Conservation (phyloP, 1,284 basidiomycete species). For the Irpex sp. region DNA sequence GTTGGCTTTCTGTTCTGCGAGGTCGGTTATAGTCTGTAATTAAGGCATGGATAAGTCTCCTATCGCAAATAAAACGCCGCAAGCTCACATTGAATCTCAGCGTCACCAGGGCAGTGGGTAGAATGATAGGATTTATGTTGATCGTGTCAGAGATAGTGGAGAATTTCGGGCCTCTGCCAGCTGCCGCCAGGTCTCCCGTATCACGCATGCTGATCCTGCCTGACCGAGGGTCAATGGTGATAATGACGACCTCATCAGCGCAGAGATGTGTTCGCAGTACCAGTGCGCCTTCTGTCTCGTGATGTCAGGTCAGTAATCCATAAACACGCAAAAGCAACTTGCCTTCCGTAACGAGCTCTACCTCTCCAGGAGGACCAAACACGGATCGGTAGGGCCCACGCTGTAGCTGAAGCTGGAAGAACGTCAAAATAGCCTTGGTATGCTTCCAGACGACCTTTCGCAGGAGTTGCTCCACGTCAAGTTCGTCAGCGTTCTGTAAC, state of each 20-base stretch:
- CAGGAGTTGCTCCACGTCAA: slow-evolving; percentile 68
- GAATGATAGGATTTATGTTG: slow-evolving; percentile 55
- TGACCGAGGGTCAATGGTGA: slow-evolving; percentile 68
- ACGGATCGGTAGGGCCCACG: slow-evolving; percentile 42
- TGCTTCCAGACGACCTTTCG: slow-evolving; percentile 55
- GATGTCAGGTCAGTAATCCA: not conserved
- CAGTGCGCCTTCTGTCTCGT: slow-evolving; percentile 38
- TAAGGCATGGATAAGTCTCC: not conserved
- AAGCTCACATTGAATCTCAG: slow-evolving; percentile 51
- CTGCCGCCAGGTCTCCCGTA: slow-evolving; percentile 68
- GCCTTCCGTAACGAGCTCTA: slow-evolving; percentile 52
- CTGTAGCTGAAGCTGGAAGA: slow-evolving; percentile 49
- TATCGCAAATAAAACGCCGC: not conserved
- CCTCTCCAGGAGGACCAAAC: slow-evolving; percentile 56
- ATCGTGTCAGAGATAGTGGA: slow-evolving; percentile 47
- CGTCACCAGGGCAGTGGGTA: slow-evolving; percentile 46
- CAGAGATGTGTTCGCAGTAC: slow-evolving; percentile 63
- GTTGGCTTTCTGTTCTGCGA: slow-evolving; percentile 69
- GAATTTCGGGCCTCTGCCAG: slow-evolving; percentile 61
- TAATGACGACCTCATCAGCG: slow-evolving; percentile 64
- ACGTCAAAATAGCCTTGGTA: slow-evolving; percentile 49
- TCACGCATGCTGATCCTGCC: slow-evolving; percentile 67
- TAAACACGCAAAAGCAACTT: slow-evolving; percentile 9
- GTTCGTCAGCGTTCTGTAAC: slow-evolving; percentile 51
- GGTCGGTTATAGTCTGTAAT: slow-evolving; percentile 62